phyloP scores from a whole-genome alignment of 106 monocot species.

The Dendrobium nobile region DNA sequence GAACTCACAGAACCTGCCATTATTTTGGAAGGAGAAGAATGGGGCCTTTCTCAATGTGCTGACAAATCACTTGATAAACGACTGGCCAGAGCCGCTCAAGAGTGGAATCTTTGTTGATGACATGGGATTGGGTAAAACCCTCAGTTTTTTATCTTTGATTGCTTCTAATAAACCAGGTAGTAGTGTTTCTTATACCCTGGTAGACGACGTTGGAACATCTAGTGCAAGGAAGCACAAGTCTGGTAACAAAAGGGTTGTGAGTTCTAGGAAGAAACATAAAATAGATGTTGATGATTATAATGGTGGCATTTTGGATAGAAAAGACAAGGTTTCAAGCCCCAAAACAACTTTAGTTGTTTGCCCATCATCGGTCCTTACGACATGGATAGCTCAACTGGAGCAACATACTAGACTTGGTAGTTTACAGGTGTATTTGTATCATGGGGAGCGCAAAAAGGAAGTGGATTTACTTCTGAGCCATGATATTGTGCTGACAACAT shows the following conservation, averaged over 20 bases:
- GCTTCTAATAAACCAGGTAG: conserved; percentile 27
- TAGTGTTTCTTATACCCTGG: no score
- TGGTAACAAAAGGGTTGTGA: not conserved
- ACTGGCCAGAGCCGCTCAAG: conserved; percentile 56
- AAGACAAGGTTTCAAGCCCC: not conserved
- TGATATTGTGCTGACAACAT: conserved; percentile 89
- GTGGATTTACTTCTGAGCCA: conserved; percentile 39
- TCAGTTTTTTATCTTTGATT: conserved; percentile 77
- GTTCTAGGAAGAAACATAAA: conserved; percentile 29
- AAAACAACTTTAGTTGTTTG: conserved; percentile 81
- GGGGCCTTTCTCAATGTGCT: conserved; percentile 58
- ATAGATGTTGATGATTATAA: not conserved
- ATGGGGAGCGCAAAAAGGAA: conserved; percentile 56
- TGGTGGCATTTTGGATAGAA: not conserved
- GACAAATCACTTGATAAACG: conserved; percentile 52
- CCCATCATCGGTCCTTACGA: conserved; percentile 78
- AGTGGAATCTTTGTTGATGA: conserved; percentile 97
- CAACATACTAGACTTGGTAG: conserved; percentile 67
- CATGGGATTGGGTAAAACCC: conserved; percentile 95
- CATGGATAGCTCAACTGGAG: conserved; percentile 89
- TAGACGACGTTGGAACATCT: not conserved
- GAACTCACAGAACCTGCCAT: conserved; percentile 53
- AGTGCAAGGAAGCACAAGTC: conserved; percentile 6
- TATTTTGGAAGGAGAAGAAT: conserved; percentile 71
- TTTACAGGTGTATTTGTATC: conserved; percentile 80